Percentiles rank a stretch among this genome's conserved stretches.
phyloP scores from a whole-genome alignment of 179 eudicot species.

The Nepenthes alata region DNA sequence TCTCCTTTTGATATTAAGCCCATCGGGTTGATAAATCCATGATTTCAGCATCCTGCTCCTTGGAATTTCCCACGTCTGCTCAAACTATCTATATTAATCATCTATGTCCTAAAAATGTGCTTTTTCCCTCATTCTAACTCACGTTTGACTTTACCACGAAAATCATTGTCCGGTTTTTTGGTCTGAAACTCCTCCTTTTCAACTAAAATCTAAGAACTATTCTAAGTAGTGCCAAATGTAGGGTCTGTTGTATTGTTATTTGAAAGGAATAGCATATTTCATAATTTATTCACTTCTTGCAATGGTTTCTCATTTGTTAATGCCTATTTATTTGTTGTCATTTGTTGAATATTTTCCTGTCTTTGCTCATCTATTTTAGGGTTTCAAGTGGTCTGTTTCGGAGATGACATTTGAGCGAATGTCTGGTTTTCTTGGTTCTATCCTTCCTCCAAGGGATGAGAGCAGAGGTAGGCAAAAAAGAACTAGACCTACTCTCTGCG shows the following conservation, averaged over 20 bases:
- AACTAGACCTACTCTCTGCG: too few species aligned
- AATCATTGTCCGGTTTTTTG: neutral
- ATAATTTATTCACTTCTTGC: neutral
- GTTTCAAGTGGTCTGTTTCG: constrained; percentile 50
- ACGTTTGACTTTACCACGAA: neutral
- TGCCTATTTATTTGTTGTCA: neutral
- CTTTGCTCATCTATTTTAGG: constrained; percentile 12
- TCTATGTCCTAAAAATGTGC: too few species aligned
- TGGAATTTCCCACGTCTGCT: too few species aligned
- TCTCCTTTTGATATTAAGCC: neutral
- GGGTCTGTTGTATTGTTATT: too few species aligned
- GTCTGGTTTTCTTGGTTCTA: constrained; percentile 63
- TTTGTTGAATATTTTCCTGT: neutral
- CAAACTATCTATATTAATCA: too few species aligned
- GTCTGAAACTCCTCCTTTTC: too few species aligned
- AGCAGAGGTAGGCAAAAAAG: constrained; percentile 33
- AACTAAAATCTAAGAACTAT: too few species aligned
- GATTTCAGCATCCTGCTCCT: too few species aligned
- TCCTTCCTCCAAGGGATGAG: constrained; percentile 38
- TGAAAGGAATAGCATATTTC: neutral
- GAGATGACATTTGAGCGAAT: constrained; percentile 62
- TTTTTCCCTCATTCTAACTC: neutral
- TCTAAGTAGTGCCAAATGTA: neutral
- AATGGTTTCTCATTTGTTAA: neutral
- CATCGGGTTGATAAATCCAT: too few species aligned